These are phyloP conservation scores for Candida sojae DNA, from an alignment of 1,139 yeast species.

Conservation along the genomic window DNA sequence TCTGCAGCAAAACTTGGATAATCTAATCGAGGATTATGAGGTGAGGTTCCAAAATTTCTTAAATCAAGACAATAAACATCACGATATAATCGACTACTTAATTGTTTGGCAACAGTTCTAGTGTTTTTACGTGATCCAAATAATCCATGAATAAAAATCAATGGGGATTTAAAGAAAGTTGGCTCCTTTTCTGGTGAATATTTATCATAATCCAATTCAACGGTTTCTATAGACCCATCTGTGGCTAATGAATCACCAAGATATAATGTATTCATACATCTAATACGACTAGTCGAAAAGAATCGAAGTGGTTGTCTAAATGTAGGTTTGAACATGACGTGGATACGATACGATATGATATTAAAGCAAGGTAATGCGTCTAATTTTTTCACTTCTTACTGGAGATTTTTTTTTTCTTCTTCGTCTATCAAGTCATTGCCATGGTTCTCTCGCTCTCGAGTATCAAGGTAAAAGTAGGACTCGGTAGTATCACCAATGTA, in stretches of 20 bases:
- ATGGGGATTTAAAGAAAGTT: slow-evolving; percentile 42
- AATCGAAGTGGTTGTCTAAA: slow-evolving; percentile 1
- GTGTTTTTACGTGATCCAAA: slow-evolving; percentile 84
- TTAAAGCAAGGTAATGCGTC: too few relatives aligned
- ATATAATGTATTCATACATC: neutral
- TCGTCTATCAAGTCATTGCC: neutral
- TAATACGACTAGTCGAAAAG: neutral
- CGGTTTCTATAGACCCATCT: slow-evolving; percentile 21
- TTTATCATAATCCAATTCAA: slow-evolving; percentile 30
- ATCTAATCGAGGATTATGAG: slow-evolving; percentile 68
- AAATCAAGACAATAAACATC: slow-evolving; percentile 74
- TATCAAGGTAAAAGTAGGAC: too few relatives aligned
- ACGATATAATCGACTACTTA: slow-evolving; percentile 43
- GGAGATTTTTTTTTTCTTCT: neutral
- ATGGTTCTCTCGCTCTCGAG: too few relatives aligned
- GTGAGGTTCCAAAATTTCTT: slow-evolving; percentile 92
- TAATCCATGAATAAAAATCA: slow-evolving; percentile 82
- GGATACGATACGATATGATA: too few relatives aligned
- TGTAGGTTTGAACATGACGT: neutral
- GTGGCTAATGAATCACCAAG: slow-evolving; percentile 4
- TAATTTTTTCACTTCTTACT: too few relatives aligned
- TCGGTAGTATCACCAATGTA: too few relatives aligned
- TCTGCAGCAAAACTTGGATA: slow-evolving; percentile 85
- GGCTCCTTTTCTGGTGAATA: slow-evolving; percentile 24
- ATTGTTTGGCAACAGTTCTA: slow-evolving; percentile 64